These are phyloP conservation scores for Litchi chinensis DNA, from an alignment of 345 rosid species.

Conservation along the genomic window DNA sequence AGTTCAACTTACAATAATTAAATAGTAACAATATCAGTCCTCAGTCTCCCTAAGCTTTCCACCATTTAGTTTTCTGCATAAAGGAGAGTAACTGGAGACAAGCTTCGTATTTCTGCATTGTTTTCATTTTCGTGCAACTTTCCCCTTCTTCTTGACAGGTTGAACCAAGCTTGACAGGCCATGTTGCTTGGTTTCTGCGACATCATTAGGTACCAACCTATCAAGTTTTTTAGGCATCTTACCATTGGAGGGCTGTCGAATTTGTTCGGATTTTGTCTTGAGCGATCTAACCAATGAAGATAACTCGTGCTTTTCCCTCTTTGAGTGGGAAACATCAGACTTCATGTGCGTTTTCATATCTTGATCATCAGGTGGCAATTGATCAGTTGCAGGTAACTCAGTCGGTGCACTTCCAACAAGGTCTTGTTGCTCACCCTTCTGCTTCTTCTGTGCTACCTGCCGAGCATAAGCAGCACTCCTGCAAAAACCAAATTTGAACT, in stretches of 20 bases:
- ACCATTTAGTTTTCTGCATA: neutral
- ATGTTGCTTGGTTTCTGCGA: constrained; percentile 10
- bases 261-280: constrained; percentile 75
- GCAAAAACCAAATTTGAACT: constrained; percentile 29
- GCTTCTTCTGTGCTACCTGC: constrained; percentile 56
- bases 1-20: neutral
- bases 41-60: neutral
- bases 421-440: constrained; percentile 41
- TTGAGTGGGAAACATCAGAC: constrained; percentile 30
- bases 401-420: constrained; percentile 24
- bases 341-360: neutral
- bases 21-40: neutral
- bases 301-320: constrained; percentile 55
- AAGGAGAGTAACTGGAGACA: neutral
- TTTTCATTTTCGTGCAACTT: constrained; percentile 24
- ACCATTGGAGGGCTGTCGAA: constrained; percentile 26
- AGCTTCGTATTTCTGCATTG: neutral
- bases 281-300: constrained; percentile 66
- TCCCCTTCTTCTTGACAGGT: constrained; percentile 34
- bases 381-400: constrained; percentile 25
- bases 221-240: constrained; percentile 34
- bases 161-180: constrained; percentile 24
- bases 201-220: constrained; percentile 11
- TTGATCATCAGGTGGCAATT: constrained; percentile 19
- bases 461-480: constrained; percentile 90